Conservation (phyloP, 2,329 filamentous ascomycete species). For the Corniculantispora saksenae region DNA sequence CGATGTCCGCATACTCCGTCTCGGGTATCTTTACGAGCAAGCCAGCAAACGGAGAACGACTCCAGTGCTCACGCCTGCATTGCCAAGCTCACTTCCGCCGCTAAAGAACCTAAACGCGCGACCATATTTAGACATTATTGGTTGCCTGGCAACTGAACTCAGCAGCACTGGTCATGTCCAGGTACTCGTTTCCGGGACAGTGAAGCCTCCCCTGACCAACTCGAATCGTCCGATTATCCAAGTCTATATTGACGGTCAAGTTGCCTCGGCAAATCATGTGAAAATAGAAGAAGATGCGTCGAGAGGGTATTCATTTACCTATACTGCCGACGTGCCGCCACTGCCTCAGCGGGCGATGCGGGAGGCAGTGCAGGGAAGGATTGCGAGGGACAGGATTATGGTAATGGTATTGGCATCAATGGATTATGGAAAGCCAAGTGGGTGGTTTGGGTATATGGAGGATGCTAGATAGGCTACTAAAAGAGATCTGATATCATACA, state of each 20-base stretch:
- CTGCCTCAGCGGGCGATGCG: neutral
- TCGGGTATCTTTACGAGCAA: conserved; percentile 14
- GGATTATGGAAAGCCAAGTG: neutral
- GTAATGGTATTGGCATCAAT: neutral
- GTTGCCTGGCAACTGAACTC: neutral
- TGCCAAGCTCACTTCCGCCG: neutral
- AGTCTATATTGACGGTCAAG: neutral
- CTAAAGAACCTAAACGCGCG: neutral
- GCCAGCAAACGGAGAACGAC: neutral
- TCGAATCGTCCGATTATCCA: neutral
- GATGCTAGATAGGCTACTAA: too few species aligned
- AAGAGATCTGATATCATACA: too few species aligned
- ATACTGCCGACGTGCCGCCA: neutral
- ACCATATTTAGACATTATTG: neutral
- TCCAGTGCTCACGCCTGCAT: neutral
- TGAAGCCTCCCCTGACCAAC: neutral
- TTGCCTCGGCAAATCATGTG: neutral
- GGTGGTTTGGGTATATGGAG: neutral
- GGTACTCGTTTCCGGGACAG: neutral
- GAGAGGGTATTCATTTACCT: neutral
- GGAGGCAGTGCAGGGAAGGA: neutral
- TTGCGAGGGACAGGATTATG: conserved; percentile 6
- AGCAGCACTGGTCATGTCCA: neutral
- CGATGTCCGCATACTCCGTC: conserved; percentile 35
- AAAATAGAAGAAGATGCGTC: neutral